These are phyloP conservation scores for Ulota crispa DNA, from an alignment of 225 moss, liverwort and hornwort genomes.

Conservation along the genomic window DNA sequence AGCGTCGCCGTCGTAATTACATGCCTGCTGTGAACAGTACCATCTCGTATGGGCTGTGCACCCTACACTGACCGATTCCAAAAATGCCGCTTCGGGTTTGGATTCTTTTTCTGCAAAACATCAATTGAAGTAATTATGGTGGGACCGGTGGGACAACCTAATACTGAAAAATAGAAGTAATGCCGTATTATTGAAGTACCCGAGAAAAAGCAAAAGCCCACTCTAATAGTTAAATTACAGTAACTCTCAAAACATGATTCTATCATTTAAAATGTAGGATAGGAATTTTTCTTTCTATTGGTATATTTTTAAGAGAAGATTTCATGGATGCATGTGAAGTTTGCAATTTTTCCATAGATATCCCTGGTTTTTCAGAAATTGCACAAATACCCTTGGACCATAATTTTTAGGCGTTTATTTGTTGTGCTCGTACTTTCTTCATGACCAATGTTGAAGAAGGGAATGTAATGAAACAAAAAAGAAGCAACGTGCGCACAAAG, in stretches of 20 bases:
- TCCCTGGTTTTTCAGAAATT: no score
- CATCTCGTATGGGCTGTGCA: neutral
- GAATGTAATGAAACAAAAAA: no score
- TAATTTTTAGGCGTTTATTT: no score
- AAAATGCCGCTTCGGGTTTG: neutral
- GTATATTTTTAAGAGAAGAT: no score
- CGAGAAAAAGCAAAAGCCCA: neutral
- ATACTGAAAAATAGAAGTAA: neutral
- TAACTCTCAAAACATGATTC: neutral
- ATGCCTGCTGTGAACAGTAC: neutral
- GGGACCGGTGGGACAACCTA: neutral
- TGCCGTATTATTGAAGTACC: neutral
- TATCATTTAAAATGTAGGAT: neutral
- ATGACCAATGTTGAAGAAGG: no score
- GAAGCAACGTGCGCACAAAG: no score
- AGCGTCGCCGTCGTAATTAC: slow-evolving; percentile 15
- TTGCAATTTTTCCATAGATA: no score
- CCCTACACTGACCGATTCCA: slow-evolving; percentile 8
- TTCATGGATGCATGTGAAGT: no score
- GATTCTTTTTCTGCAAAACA: slow-evolving; percentile 26
- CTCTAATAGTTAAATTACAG: neutral
- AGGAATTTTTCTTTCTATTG: neutral
- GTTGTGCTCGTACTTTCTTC: no score
- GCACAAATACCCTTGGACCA: no score
- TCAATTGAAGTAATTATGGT: neutral